These are phyloP conservation scores for Diaporthe ilicicola DNA, from an alignment of 2,329 filamentous ascomycete species.

Conservation along the genomic window DNA sequence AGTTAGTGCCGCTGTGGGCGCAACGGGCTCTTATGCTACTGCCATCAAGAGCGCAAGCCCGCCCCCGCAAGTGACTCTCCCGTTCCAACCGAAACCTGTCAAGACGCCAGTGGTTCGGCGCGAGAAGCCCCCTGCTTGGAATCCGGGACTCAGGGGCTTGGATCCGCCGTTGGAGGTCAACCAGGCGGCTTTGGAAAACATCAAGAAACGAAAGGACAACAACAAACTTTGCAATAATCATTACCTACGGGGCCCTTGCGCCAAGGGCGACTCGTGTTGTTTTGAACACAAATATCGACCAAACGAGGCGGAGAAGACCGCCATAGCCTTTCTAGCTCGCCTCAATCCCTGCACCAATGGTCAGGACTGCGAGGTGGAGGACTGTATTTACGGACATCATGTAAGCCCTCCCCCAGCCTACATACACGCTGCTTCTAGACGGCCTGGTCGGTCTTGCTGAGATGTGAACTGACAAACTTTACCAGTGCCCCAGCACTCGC, in stretches of 20 bases:
- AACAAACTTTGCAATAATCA: constrained; percentile 71
- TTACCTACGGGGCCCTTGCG: constrained; percentile 65
- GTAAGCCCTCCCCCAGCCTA: constrained; percentile 48
- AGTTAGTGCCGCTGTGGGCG: constrained; percentile 29
- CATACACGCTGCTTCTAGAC: background rate
- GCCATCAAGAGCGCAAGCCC: constrained; percentile 52
- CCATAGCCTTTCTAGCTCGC: constrained; percentile 63
- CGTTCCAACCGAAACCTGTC: constrained; percentile 42
- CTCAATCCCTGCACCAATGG: constrained; percentile 65
- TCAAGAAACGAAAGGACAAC: constrained; percentile 63
- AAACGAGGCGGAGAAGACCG: constrained; percentile 62
- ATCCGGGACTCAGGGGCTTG: constrained; percentile 62
- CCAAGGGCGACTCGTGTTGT: constrained; percentile 61
- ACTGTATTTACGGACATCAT: constrained; percentile 72
- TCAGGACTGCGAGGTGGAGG: constrained; percentile 64
- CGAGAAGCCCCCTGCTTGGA: constrained; percentile 53
- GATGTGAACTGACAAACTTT: background rate
- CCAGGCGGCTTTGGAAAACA: constrained; percentile 55
- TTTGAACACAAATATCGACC: constrained; percentile 66
- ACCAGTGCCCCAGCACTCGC: constrained; percentile 61
- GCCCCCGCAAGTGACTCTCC: constrained; percentile 53
- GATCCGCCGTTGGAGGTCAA: constrained; percentile 61
- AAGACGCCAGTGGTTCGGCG: constrained; percentile 35
- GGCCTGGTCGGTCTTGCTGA: background rate
- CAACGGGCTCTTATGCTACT: constrained; percentile 50